Percentiles rank a stretch among this genome's conserved stretches.
Evolutionary conservation across 169 alveolate species (phyloP).

Genomic region (Theileria equi): DNA sequence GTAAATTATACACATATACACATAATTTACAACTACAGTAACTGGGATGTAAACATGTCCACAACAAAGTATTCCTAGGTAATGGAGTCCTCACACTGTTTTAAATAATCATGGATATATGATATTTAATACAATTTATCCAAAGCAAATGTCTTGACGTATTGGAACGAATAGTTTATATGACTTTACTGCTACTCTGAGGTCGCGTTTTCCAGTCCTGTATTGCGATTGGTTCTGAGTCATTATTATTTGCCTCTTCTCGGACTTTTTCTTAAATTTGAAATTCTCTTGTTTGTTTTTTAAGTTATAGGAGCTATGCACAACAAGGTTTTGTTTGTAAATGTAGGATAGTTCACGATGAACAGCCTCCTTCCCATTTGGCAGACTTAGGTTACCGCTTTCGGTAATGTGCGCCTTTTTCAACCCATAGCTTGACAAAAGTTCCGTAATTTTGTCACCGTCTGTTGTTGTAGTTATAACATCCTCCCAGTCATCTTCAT

Average conservation of each 20-base stretch:
- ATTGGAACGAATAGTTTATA: slow-evolving; percentile 59
- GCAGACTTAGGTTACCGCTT: slow-evolving; percentile 76
- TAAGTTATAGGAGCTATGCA: slow-evolving; percentile 9
- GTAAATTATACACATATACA: slow-evolving; percentile 5
- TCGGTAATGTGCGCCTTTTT: slow-evolving; percentile 66
- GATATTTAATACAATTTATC: neutral
- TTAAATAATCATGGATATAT: slow-evolving; percentile 2
- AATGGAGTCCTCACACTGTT: neutral
- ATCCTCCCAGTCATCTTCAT: slow-evolving; percentile 76
- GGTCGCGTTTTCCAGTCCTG: slow-evolving; percentile 12
- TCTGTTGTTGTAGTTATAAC: slow-evolving; percentile 49
- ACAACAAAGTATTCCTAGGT: neutral
- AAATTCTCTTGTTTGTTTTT: slow-evolving; percentile 23
- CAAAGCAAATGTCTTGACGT: slow-evolving; percentile 33
- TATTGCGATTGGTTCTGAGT: slow-evolving; percentile 33
- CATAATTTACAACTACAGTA: slow-evolving; percentile 7
- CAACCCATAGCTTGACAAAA: slow-evolving; percentile 38
- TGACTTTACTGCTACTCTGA: slow-evolving; percentile 51
- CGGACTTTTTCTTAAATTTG: slow-evolving; percentile 22
- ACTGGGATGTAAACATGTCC: slow-evolving; percentile 20
- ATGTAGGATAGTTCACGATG: slow-evolving; percentile 78
- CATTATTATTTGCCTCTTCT: slow-evolving; percentile 31
- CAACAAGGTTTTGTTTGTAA: slow-evolving; percentile 73
- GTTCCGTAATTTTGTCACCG: slow-evolving; percentile 9
- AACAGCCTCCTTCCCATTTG: slow-evolving; percentile 84